Conservation (phyloP, 805 yeast species). For the Wickerhamiella slavikovae region DNA sequence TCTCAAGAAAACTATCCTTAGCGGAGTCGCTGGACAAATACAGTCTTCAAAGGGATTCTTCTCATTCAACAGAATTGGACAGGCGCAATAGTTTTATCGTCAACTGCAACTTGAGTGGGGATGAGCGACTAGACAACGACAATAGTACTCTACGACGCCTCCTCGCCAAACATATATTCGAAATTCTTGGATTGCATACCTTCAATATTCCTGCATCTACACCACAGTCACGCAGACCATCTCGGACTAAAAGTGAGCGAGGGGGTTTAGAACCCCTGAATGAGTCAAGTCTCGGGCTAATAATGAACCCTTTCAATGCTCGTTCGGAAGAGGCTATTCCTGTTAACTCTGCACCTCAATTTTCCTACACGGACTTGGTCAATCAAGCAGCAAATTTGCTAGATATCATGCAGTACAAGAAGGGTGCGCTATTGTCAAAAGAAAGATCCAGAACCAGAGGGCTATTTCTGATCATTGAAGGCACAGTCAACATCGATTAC, state of each 20-base stretch:
- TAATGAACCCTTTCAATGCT: slow-evolving; percentile 4
- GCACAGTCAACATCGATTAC: slow-evolving; percentile 44
- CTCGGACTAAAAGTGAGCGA: too few species aligned
- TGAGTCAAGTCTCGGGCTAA: slow-evolving; percentile 10
- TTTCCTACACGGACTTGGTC: slow-evolving; percentile 24
- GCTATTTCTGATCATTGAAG: slow-evolving; percentile 60
- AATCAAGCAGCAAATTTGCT: slow-evolving; percentile 27
- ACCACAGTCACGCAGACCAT: background rate
- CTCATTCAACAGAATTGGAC: background rate
- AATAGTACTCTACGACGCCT: slow-evolving; percentile 9
- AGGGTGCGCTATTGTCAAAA: slow-evolving; percentile 36
- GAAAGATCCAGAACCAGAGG: slow-evolving; percentile 56
- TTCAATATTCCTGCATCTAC: too few species aligned
- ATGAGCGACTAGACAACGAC: slow-evolving; percentile 7
- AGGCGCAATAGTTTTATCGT: background rate
- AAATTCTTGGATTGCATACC: slow-evolving; percentile 8
- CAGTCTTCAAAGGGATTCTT: background rate
- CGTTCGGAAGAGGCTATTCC: background rate
- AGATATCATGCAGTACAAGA: slow-evolving; percentile 30
- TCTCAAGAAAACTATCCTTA: background rate
- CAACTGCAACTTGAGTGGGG: too few species aligned
- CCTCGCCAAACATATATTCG: slow-evolving; percentile 10
- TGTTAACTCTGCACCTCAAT: slow-evolving; percentile 23
- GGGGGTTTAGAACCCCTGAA: slow-evolving; percentile 6
- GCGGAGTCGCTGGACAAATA: background rate